Conservation (phyloP, 257 asterid genomes). For the Nicotiana knightiana region DNA sequence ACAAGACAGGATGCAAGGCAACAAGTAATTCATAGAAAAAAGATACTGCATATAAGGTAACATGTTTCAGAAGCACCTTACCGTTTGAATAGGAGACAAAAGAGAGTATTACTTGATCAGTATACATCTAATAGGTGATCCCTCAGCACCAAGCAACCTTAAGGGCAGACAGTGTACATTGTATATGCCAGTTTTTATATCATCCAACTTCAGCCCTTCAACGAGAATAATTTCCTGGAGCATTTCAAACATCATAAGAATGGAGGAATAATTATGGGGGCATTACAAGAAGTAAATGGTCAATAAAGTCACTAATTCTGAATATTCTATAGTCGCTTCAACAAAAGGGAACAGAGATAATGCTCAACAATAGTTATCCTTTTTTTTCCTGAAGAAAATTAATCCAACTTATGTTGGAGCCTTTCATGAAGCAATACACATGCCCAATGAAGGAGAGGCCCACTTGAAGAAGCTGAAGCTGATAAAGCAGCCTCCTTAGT, state of each 20-base stretch:
- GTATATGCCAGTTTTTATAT: conserved; percentile 53
- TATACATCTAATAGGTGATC: conserved; percentile 96
- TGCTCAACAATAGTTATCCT: neutral
- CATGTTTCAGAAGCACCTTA: neutral
- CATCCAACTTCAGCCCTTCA: conserved; percentile 89
- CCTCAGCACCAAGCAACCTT: conserved; percentile 89
- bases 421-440: too few species aligned
- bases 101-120: conserved; percentile 50
- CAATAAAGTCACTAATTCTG: neutral
- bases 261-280: neutral
- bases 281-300: neutral
- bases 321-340: neutral
- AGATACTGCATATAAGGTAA: neutral
- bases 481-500: too few species aligned
- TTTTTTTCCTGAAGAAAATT: neutral
- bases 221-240: conserved; percentile 87
- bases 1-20: neutral
- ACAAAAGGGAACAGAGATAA: neutral
- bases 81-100: neutral
- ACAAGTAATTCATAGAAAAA: neutral
- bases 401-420: neutral
- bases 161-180: conserved; percentile 81
- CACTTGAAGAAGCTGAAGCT: too few species aligned
- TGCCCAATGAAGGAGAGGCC: too few species aligned
- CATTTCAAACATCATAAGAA: conserved; percentile 10